Evolutionary conservation across 106 monocot genomes (phyloP), one percentile per base, ranked within the genome.

Genomic region (Phalaenopsis equestris): DNA sequence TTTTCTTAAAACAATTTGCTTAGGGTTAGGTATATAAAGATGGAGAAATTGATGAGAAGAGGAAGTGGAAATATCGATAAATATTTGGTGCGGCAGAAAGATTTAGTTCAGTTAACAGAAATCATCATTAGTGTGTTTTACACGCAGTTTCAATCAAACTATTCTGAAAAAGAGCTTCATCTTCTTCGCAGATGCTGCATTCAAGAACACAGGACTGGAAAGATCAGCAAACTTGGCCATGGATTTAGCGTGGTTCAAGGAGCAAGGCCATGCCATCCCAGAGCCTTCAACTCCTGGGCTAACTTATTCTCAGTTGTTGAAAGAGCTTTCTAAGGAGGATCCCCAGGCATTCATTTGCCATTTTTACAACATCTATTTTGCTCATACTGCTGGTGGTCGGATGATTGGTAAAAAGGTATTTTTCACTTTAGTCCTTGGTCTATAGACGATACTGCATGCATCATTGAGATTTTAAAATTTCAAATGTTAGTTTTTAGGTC

Each of bases 391-490:
- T 23, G 95, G 99, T 7, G 99, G 93, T 24, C 86, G 91, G 57
- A 95, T 99, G 91, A 93, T 99, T 77, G 99, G 95, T 43, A 99
- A 93, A 87, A 99, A 93, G 95, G 99, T 99, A 86, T 76, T 39
- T 38, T 37, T 36, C 11, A 39, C 23, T 2, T 70, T 42, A 43
- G 18, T 14, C 38, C 21, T 21, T 64, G 7, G 21, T 8, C 12
- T 12, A 52, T 52, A 10, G 52, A 45, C 3, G 3, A 64, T 64
- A 24, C 6, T 64, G 30, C 24, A 12, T 1, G 6, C 4, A 61
- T 61, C 61, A 61, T 3, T 49, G 49, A 52, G 52, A 52, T 52
- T 12, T 10, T 52, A 52, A 14, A 12, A 52, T 52, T 2, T 52
- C 21, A 24, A n/a, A 64, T n/a, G 23, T 6, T 64, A n/a, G 6